These are phyloP conservation scores for Fusarium dlaminii DNA, from an alignment of 2,329 filamentous ascomycete genomes.

Conservation along the genomic window DNA sequence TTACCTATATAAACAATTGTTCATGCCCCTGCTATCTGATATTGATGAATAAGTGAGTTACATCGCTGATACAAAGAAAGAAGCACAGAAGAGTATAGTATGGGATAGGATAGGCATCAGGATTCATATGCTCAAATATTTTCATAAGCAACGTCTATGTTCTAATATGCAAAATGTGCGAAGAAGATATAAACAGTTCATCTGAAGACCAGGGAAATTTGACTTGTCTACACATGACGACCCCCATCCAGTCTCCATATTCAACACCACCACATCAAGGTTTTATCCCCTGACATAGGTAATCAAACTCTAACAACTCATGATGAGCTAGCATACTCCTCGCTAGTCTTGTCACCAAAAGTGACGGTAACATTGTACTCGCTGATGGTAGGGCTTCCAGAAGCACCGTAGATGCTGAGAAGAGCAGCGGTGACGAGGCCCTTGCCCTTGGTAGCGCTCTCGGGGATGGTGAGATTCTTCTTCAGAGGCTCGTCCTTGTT, in stretches of 20 bases:
- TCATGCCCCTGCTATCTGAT: background rate
- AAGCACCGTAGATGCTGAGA: constrained; percentile 45
- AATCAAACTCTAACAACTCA: background rate
- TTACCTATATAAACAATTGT: background rate
- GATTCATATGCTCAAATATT: background rate
- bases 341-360: constrained; percentile 36
- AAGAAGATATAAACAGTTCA: background rate
- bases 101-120: background rate
- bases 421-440: constrained; percentile 42
- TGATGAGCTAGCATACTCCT: constrained; percentile 28
- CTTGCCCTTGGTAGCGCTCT: constrained; percentile 28
- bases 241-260: constrained; percentile 4
- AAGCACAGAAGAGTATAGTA: background rate
- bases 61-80: background rate
- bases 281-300: background rate
- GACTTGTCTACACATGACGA: background rate
- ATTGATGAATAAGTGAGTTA: background rate
- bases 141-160: background rate
- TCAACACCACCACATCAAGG: constrained; percentile 11
- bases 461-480: constrained; percentile 42
- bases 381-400: constrained; percentile 27
- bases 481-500: constrained; percentile 43
- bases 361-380: constrained; percentile 41
- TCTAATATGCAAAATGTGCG: constrained; percentile 1
- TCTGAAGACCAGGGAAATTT: background rate